phyloP scores from a whole-genome alignment of 2,329 filamentous ascomycete species.

The Botryotinia calthae region DNA sequence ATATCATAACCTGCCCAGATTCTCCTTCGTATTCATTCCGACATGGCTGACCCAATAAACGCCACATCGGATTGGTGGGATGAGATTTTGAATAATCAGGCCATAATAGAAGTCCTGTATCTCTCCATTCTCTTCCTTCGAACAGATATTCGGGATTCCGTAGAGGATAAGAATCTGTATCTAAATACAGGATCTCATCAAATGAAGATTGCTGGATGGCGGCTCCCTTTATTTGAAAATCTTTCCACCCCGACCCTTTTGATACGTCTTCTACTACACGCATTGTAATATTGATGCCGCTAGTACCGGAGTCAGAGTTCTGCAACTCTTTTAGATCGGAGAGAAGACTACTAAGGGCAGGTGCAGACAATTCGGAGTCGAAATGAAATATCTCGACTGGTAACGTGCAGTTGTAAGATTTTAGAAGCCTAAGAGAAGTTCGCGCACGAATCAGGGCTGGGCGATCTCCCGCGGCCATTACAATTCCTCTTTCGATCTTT shows the following conservation, averaged over 20 bases:
- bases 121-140: conserved; percentile 24
- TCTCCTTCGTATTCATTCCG: conserved; percentile 29
- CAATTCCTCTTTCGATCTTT: conserved; percentile 25
- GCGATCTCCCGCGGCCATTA: conserved; percentile 29
- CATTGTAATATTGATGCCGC: conserved; percentile 20
- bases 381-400: conserved; percentile 30
- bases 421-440: conserved; percentile 26
- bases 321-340: not conserved
- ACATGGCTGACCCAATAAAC: conserved; percentile 24
- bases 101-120: conserved; percentile 28
- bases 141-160: conserved; percentile 27
- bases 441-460: conserved; percentile 23
- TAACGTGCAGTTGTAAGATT: conserved; percentile 29
- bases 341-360: not conserved
- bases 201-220: conserved; percentile 30
- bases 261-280: conserved; percentile 23
- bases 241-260: conserved; percentile 29
- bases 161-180: conserved; percentile 27
- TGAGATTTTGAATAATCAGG: conserved; percentile 29
- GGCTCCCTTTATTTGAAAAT: conserved; percentile 28
- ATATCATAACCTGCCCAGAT: conserved; percentile 27
- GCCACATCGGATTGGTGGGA: conserved; percentile 28
- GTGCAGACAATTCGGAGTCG: conserved; percentile 22
- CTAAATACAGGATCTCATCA: conserved; percentile 28
- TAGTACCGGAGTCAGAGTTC: not conserved